Evolutionary conservation across 768 basidiomycete species (phyloP), one percentile per base, ranked within the genome.

Genomic region (Amylocystis lapponica): DNA sequence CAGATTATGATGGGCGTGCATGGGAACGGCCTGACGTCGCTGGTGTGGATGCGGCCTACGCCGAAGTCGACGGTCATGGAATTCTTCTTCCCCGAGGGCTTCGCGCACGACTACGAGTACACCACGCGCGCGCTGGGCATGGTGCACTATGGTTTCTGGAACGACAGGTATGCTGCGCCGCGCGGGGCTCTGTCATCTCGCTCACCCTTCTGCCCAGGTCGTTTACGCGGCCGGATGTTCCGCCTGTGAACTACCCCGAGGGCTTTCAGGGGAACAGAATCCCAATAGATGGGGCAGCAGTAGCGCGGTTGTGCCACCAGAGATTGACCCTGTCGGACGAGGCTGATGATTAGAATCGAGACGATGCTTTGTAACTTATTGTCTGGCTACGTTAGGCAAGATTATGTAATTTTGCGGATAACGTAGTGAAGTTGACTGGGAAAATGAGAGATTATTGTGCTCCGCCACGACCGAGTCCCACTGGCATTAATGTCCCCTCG

Each of bases 1-100:
- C 47, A 95, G 92, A 89, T 95, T 55, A 76, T 95, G 82, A 84
- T 94, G 76, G 92, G 92, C 45, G 85, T 95, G 13, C 92, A 95
- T 54, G 92, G 93, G 9, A 95, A 96, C 57, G 93, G 89, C 25
- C 61, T 96, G 29, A 94, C 91, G 0, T 75, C 88, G 22, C 73
- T 94, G 1, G 59, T 96, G 4, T 96, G 91, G 92, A 96, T 95
- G 93, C 83, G 86, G 19, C 86, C 88, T 2, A 78, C 76, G 3
- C 81, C 81, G 5, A 72, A 83, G 14, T 76, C 88, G 25, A 91
- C 93, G 0, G 90, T 96, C 25, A 88, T 95, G 57, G 93, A 96
- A 56, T 92, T 96, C 65, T 93, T 92, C 63, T 88, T 72, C 62
- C 84, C 84, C 0, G 72, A 73, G 31, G 90, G 91, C 3, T 93